Conservation (phyloP, 2,329 filamentous ascomycete species). For the Neofusicoccum sp. region DNA sequence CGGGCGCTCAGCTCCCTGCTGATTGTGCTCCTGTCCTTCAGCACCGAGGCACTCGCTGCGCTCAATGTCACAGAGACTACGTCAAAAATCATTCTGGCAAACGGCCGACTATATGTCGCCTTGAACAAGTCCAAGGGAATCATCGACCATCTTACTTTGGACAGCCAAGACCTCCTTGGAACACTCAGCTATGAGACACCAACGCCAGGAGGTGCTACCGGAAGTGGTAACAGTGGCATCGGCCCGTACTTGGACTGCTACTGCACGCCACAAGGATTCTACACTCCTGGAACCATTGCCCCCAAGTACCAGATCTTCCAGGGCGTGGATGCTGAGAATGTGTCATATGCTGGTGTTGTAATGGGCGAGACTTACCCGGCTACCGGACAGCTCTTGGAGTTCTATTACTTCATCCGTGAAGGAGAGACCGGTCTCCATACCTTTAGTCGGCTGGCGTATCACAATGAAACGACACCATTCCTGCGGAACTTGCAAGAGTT, state of each 20-base stretch:
- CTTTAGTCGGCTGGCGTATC: constrained; percentile 60
- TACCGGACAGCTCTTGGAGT: constrained; percentile 60
- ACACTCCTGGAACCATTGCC: constrained; percentile 55
- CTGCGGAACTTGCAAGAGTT: constrained; percentile 61
- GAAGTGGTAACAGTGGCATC: constrained; percentile 46
- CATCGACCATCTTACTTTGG: constrained; percentile 45
- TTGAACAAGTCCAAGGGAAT: constrained; percentile 45
- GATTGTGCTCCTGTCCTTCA: not conserved
- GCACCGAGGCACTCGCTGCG: not conserved
- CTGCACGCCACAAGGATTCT: constrained; percentile 59
- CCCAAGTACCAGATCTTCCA: constrained; percentile 53
- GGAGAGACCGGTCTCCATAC: constrained; percentile 62
- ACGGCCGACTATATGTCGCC: constrained; percentile 45
- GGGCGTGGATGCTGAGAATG: constrained; percentile 51
- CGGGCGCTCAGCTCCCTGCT: not conserved
- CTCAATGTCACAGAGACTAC: constrained; percentile 31
- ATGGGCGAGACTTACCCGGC: constrained; percentile 59
- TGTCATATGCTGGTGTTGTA: constrained; percentile 57
- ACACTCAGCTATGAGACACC: constrained; percentile 26
- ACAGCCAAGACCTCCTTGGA: constrained; percentile 55
- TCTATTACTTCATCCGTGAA: constrained; percentile 64
- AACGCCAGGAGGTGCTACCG: constrained; percentile 21
- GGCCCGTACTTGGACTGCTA: constrained; percentile 64
- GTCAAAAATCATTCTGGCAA: constrained; percentile 40
- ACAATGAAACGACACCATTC: constrained; percentile 57